Evolutionary conservation across 2,329 filamentous ascomycete genomes (phyloP).

Genomic region (Penicillium sp.): DNA sequence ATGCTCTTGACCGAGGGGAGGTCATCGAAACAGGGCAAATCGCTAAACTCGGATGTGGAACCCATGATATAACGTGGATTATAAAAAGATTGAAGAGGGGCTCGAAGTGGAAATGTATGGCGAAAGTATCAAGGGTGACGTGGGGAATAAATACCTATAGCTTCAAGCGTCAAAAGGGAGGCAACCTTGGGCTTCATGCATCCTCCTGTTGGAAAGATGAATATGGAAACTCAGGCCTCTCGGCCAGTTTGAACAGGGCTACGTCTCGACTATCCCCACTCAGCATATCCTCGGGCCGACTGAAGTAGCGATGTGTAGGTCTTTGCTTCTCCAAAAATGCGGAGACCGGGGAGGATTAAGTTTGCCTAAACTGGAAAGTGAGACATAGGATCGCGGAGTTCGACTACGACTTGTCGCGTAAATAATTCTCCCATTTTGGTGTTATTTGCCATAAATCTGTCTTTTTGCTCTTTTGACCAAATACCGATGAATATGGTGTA

Average conservation of each 20-base stretch:
- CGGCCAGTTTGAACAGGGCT: too few species aligned
- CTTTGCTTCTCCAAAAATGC: not conserved
- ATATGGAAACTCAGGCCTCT: too few species aligned
- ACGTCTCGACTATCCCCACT: not conserved
- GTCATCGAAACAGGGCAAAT: not conserved
- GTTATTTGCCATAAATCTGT: too few species aligned
- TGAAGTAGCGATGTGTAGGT: not conserved
- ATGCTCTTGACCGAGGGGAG: not conserved
- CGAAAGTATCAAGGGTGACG: too few species aligned
- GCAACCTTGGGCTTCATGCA: not conserved
- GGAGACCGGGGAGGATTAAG: not conserved
- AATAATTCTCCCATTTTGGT: not conserved
- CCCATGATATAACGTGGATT: not conserved
- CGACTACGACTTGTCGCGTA: too few species aligned
- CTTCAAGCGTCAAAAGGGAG: too few species aligned
- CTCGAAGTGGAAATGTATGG: too few species aligned
- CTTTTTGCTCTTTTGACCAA: too few species aligned
- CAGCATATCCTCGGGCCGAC: not conserved
- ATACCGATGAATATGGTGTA: too few species aligned
- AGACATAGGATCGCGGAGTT: too few species aligned
- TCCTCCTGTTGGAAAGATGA: too few species aligned
- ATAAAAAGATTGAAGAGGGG: not conserved
- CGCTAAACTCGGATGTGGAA: not conserved
- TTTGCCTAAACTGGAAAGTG: not conserved
- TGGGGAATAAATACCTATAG: too few species aligned